Evolutionary conservation across 1,284 basidiomycete species (phyloP).

Genomic region (Anthracocystis setariae): DNA sequence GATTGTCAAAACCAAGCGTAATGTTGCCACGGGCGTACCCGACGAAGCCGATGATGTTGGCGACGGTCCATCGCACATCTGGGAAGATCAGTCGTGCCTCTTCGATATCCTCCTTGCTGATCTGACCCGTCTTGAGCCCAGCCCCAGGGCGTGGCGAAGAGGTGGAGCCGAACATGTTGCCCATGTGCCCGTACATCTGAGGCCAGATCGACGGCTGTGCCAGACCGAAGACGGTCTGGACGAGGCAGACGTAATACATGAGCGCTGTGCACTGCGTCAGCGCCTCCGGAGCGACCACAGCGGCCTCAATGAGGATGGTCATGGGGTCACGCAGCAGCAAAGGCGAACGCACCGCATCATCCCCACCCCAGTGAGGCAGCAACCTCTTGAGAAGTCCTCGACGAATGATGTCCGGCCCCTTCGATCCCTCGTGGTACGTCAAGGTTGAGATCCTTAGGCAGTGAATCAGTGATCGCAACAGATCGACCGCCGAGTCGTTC

Average conservation of each 20-base stretch:
- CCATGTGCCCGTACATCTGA: constrained; percentile 46
- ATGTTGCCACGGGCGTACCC: constrained; percentile 67
- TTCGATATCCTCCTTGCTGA: constrained; percentile 43
- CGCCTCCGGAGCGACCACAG: constrained; percentile 57
- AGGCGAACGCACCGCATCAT: constrained; percentile 62
- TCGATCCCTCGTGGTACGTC: constrained; percentile 38
- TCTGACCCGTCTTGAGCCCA: constrained; percentile 33
- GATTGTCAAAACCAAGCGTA: constrained; percentile 65
- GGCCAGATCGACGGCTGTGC: constrained; percentile 65
- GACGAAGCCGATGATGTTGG: constrained; percentile 64
- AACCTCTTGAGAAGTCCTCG: constrained; percentile 64
- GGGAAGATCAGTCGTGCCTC: constrained; percentile 59
- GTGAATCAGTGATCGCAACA: constrained; percentile 59
- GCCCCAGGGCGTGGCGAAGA: constrained; percentile 34
- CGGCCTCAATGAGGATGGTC: constrained; percentile 64
- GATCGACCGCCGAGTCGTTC: constrained; percentile 46
- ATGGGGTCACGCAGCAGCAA: constrained; percentile 64
- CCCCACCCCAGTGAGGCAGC: constrained; percentile 65
- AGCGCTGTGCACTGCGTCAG: constrained; percentile 63
- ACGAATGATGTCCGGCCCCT: constrained; percentile 52
- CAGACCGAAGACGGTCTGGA: constrained; percentile 65
- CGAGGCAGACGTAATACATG: constrained; percentile 65
- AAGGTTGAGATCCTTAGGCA: constrained; percentile 48
- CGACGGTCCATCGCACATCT: constrained; percentile 64
- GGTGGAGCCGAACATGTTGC: constrained; percentile 25